Conservation (phyloP, 495 filamentous ascomycete species). For the Penicillium egyptiacum region DNA sequence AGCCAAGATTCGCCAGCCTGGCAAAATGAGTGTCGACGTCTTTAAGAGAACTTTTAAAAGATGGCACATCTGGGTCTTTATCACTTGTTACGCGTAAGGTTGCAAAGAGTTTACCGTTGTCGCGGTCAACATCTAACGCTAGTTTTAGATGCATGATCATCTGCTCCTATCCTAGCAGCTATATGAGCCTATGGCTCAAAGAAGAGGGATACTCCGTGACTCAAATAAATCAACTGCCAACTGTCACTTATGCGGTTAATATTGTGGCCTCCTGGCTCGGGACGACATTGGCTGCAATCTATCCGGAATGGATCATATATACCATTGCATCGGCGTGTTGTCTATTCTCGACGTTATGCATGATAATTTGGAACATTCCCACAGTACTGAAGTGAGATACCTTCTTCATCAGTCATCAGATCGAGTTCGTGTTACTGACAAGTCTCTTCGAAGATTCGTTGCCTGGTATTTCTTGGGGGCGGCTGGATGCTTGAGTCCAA, state of each 20-base stretch:
- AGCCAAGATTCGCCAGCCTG: slow-evolving; percentile 34
- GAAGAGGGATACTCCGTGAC: slow-evolving; percentile 46
- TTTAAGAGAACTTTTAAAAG: slow-evolving; percentile 42
- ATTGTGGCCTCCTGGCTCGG: slow-evolving; percentile 49
- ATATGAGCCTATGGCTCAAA: slow-evolving; percentile 52
- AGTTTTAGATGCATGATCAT: slow-evolving; percentile 44
- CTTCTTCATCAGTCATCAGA: not conserved
- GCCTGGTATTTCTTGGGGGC: slow-evolving; percentile 48
- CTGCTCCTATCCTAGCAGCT: slow-evolving; percentile 35
- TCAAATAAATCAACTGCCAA: slow-evolving; percentile 49
- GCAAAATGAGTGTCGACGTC: slow-evolving; percentile 39
- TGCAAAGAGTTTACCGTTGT: not conserved
- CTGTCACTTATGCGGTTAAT: slow-evolving; percentile 41
- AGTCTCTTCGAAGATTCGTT: slow-evolving; percentile 33
- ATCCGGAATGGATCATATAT: slow-evolving; percentile 47
- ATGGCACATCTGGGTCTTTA: slow-evolving; percentile 53
- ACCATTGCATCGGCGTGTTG: slow-evolving; percentile 31
- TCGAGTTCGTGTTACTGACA: not conserved
- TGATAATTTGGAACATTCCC: slow-evolving; percentile 49
- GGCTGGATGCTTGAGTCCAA: slow-evolving; percentile 43
- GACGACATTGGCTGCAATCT: slow-evolving; percentile 45
- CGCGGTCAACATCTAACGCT: not conserved
- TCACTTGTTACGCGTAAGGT: slow-evolving; percentile 44
- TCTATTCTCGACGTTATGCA: slow-evolving; percentile 43
- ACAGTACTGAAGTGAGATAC: slow-evolving; percentile 38